Conservation (phyloP, 441 rosid genomes). For the California macrophylla region DNA sequence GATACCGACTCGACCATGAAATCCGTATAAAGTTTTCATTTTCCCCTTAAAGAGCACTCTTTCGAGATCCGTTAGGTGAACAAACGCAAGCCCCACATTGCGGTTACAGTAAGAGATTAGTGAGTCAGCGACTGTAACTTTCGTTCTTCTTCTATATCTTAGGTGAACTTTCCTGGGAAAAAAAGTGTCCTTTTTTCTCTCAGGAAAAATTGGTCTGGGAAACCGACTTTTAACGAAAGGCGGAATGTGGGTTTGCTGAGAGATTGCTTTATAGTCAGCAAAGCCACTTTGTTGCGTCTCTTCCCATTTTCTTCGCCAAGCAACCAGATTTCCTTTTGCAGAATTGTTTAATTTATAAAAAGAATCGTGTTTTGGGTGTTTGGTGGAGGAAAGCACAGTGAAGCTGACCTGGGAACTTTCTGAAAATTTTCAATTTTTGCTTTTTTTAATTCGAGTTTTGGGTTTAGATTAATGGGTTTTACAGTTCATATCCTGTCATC, state of each 20-base stretch:
- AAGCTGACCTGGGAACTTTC: constrained; percentile 30
- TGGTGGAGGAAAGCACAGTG: constrained; percentile 28
- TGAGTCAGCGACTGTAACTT: neutral
- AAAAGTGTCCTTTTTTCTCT: neutral
- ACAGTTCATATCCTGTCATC: constrained; percentile 45
- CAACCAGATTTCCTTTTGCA: constrained; percentile 8
- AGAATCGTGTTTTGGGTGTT: constrained; percentile 17
- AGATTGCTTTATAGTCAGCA: constrained; percentile 31
- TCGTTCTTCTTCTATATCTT: neutral
- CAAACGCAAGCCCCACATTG: neutral
- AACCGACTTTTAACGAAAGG: constrained; percentile 22
- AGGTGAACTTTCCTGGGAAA: neutral
- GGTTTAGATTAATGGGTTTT: constrained; percentile 28
- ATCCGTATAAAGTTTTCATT: neutral
- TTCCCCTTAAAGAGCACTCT: neutral
- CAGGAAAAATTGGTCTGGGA: neutral
- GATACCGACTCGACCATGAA: neutral
- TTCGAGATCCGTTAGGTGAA: neutral
- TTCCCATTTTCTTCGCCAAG: constrained; percentile 7
- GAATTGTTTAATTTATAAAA: constrained; percentile 2
- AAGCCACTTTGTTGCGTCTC: constrained; percentile 21
- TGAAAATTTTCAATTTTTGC: constrained; percentile 8
- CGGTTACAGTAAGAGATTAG: neutral
- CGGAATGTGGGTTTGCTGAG: constrained; percentile 27
- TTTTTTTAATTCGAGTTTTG: constrained; percentile 20